Evolutionary conservation across 2,329 filamentous ascomycete species (phyloP), one percentile per base, ranked within the genome.

Genomic region (Colletotrichum shisoi): DNA sequence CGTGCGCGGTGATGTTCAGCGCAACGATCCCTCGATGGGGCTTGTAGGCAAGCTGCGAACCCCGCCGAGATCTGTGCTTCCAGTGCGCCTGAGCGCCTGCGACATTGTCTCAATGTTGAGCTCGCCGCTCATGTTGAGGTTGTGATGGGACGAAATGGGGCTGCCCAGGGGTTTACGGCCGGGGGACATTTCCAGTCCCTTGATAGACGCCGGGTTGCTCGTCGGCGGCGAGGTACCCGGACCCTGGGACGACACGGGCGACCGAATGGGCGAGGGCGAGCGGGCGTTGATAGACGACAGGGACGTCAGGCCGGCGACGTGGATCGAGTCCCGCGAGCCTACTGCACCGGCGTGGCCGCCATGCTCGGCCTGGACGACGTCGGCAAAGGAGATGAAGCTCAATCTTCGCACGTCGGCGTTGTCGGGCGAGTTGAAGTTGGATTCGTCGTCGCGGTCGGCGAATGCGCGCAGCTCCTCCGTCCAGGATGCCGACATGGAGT

Each of bases 341-440:
- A 79, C 76, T 60, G 76, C 77, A 11, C 62, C 66, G 19, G 82
- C 80, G 40, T 82, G 81, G 66, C 88, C 85, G 37, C 87, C 87
- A 73, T 94, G 91, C 76, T 95, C 92, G 40, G 90, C 86, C 76
- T 96, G 93, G 46, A 98, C 93, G 11, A 98, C 93, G 74, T 98
- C 94, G 69, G 94, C 94, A 78, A 98, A 98, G 8, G 93, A 97
- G 75, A 98, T 96, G 80, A 98, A 98, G 76, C 91, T 95, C 69
- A 98, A 80, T 24, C 94, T 88, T 52, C 92, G 89, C 19, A 96
- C 87, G 73, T 97, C 94, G 53, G 87, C 84, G 45, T 85, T 86
- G 73, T 97, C 93, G 69, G 94, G 81, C 52, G 89, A 88, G 39
- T 90, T 92, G 76, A 94, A 94, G 75, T 88, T 92, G 65, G 90